A percentile compares a stretch with the other conserved stretches of the same genome.
These are phyloP conservation scores for Ilex asprella DNA, from an alignment of 257 asterid genomes.

Conservation along the genomic window DNA sequence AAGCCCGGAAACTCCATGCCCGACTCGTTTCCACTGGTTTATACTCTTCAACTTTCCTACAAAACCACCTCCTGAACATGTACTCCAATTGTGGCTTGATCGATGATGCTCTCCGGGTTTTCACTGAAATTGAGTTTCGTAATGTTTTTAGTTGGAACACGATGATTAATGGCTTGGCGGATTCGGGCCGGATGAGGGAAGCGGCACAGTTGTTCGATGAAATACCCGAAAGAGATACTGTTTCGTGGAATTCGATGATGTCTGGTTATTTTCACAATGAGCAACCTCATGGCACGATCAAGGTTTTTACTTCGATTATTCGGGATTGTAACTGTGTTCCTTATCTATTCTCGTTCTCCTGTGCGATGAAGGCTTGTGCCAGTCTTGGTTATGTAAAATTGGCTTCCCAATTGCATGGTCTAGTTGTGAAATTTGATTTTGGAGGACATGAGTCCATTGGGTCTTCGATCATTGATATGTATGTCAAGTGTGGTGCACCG, in stretches of 20 bases:
- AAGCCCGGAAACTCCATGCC: background rate
- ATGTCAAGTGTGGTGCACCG: conserved; percentile 4
- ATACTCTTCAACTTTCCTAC: background rate
- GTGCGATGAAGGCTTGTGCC: conserved; percentile 13
- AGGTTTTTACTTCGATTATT: conserved; percentile 8
- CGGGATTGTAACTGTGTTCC: background rate
- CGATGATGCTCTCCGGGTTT: background rate
- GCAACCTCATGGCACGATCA: background rate
- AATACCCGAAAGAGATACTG: background rate
- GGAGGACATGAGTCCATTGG: background rate
- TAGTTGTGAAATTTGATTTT: conserved; percentile 9
- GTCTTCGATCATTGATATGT: conserved; percentile 13
- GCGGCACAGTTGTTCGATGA: background rate
- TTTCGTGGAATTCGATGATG: background rate
- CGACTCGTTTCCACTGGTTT: background rate
- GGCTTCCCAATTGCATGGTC: conserved; percentile 13
- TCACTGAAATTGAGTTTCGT: background rate
- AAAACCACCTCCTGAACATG: background rate
- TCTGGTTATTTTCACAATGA: conserved; percentile 1
- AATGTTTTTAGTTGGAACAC: background rate
- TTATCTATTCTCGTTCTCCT: conserved; percentile 9
- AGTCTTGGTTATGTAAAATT: conserved; percentile 6
- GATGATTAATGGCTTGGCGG: background rate
- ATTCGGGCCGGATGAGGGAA: background rate
- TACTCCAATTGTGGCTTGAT: background rate